Conservation (phyloP, 2,329 filamentous ascomycete species). For the Gyromitra esculenta region DNA sequence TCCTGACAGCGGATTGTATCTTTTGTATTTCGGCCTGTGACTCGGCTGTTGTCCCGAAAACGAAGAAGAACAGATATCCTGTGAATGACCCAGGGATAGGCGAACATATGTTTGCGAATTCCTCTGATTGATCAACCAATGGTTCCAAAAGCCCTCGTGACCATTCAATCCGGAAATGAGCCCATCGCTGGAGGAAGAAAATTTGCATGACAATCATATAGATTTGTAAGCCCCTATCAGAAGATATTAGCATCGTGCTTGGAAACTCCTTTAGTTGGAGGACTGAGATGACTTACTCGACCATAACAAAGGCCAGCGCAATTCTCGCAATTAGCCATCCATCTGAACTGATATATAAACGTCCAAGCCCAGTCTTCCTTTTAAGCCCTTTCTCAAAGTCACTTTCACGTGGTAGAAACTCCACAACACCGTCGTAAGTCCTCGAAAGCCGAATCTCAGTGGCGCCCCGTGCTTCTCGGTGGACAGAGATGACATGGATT, state of each 20-base stretch:
- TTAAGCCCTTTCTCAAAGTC: slow-evolving; percentile 17
- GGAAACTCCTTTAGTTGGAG: background rate
- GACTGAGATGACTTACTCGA: slow-evolving; percentile 30
- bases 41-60: slow-evolving; percentile 45
- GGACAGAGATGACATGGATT: slow-evolving; percentile 35
- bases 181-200: slow-evolving; percentile 45
- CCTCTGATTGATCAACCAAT: slow-evolving; percentile 35
- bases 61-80: slow-evolving; percentile 47
- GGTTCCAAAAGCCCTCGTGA: slow-evolving; percentile 37
- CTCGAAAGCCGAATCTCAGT: slow-evolving; percentile 38
- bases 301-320: slow-evolving; percentile 45
- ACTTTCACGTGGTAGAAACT: slow-evolving; percentile 31
- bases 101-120: slow-evolving; percentile 47
- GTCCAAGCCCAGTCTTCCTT: slow-evolving; percentile 9
- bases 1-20: slow-evolving; percentile 13
- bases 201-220: slow-evolving; percentile 47
- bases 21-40: slow-evolving; percentile 30
- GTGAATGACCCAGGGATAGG: slow-evolving; percentile 42
- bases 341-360: slow-evolving; percentile 31
- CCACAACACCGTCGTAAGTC: slow-evolving; percentile 40
- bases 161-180: slow-evolving; percentile 44
- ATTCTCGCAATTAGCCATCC: slow-evolving; percentile 45
- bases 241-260: background rate
- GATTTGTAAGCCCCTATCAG: slow-evolving; percentile 27
- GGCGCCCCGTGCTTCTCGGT: slow-evolving; percentile 15